Conservation (phyloP, 805 yeast species). For the Pichia scutulata region DNA sequence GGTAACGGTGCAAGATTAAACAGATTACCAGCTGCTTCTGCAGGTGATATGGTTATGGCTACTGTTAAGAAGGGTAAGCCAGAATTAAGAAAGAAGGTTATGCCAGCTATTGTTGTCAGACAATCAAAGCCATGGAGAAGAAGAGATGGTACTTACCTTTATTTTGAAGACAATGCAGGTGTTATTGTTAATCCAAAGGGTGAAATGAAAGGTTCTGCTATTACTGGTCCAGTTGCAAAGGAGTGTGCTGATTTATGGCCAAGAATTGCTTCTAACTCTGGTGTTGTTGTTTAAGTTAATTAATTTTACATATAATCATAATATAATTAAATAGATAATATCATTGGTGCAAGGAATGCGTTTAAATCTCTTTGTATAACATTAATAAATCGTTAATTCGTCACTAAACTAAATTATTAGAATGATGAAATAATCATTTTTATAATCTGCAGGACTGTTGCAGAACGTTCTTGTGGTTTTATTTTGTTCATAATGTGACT, state of each 20-base stretch:
- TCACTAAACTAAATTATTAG: background rate
- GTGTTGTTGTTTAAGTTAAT: constrained; percentile 90
- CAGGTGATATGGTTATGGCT: constrained; percentile 99
- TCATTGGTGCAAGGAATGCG: constrained; percentile 17
- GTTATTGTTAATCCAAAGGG: constrained; percentile 99
- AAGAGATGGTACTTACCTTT: constrained; percentile 98
- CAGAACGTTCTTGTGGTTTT: background rate
- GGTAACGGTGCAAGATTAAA: constrained; percentile 99
- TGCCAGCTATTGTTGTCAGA: constrained; percentile 99
- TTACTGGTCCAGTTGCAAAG: constrained; percentile 99
- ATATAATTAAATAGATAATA: constrained; percentile 18
- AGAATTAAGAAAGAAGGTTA: constrained; percentile 99
- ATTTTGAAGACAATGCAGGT: constrained; percentile 99
- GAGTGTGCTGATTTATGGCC: constrained; percentile 99
- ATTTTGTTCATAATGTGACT: background rate
- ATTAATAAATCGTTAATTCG: constrained; percentile 8
- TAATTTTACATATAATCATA: constrained; percentile 13
- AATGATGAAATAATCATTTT: too few species aligned
- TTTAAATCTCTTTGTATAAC: constrained; percentile 11
- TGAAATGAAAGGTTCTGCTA: constrained; percentile 99
- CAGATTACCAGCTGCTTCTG: constrained; percentile 99
- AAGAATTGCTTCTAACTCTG: constrained; percentile 99
- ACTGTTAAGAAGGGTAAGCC: constrained; percentile 99
- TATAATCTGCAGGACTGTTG: too few species aligned
- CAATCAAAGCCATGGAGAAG: constrained; percentile 99